Percentiles rank a stretch among this genome's conserved stretches.
phyloP scores from a whole-genome alignment of 2,329 filamentous ascomycete genomes.

The Incumbomyces lentus region DNA sequence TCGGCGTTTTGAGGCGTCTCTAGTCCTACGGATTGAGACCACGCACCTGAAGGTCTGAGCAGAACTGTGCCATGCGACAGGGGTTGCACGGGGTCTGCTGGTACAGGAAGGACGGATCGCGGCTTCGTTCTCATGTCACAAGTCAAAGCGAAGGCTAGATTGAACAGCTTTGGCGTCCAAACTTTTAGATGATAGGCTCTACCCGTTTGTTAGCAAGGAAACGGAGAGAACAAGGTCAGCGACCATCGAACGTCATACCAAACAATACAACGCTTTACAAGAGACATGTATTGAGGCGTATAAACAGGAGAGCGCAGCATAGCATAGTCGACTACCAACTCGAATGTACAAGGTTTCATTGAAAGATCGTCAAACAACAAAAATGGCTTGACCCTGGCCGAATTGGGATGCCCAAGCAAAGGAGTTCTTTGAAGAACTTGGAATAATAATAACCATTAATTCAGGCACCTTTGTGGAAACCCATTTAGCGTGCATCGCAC shows the following conservation, averaged over 20 bases:
- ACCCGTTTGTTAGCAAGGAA: background rate
- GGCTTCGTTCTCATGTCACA: conserved; percentile 11
- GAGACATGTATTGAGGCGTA: background rate
- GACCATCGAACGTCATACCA: conserved; percentile 3
- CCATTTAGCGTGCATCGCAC: background rate
- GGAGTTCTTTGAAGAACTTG: background rate
- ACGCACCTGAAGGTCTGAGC: conserved; percentile 2
- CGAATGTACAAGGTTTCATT: background rate
- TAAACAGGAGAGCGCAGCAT: background rate
- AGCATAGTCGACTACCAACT: background rate
- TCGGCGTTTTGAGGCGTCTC: background rate
- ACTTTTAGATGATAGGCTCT: background rate
- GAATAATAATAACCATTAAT: background rate
- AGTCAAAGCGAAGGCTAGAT: background rate
- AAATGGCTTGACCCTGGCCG: background rate
- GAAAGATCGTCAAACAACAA: background rate
- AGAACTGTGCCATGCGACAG: conserved; percentile 2
- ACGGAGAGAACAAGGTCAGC: background rate
- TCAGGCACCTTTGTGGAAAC: background rate
- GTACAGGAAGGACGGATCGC: conserved; percentile 6
- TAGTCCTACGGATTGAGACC: background rate
- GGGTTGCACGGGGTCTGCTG: conserved; percentile 8
- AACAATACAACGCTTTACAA: background rate
- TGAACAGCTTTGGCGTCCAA: background rate
- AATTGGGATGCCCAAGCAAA: background rate